Base-by-base conservation (phyloP, 257 asterid species). In the Fraxinus excelsior region DNA sequence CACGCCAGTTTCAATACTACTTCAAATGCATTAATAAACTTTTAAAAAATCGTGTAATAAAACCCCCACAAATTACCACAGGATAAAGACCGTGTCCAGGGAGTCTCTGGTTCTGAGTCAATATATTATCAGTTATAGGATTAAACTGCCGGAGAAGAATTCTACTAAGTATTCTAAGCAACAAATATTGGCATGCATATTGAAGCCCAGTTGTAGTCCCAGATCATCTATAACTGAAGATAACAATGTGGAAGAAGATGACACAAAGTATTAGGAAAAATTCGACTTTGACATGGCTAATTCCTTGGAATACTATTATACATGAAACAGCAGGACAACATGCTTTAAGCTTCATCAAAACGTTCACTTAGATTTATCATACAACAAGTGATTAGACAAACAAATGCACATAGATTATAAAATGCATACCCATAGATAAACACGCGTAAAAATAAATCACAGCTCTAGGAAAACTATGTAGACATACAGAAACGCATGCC, bases 281-380 rank as follows among this genome's bases (percentile, higher is more conserved):
- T 49, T 67, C 29, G 19, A 53, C n/a, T 66, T 37, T 66, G 31
- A 65, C 46, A 38, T 53, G 73, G n/a, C 66, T n/a, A 70, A 75
- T 44, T 46, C 78, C 46, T 58, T 34, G 37, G 71, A 49, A 51
- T 31, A 71, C 66, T 69, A 16, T 35, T 18, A 4, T 5, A 11
- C 7, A n/a, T 65, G n/a, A 34, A 4, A 46, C 6, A 21, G 60
- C 60, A 49, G 29, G 1, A 49, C 65, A 5, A 0, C n/a, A 5
- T 37, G 14, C 37, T 64, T 51, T 73, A 28, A 74, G 77, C 60
- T 40, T 28, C 80, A 80, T 73, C 68, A 74, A 56, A 9, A 4
- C 1, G 71, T 53, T 34, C 38, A 35, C 68, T 60, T 19, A 5
- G 29, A 67, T 29, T 37, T 79, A 56, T 37, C 25, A 53, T 7